Evolutionary conservation across 2,329 filamentous ascomycete genomes (phyloP).

Genomic region (Paecilomyces niveus): DNA sequence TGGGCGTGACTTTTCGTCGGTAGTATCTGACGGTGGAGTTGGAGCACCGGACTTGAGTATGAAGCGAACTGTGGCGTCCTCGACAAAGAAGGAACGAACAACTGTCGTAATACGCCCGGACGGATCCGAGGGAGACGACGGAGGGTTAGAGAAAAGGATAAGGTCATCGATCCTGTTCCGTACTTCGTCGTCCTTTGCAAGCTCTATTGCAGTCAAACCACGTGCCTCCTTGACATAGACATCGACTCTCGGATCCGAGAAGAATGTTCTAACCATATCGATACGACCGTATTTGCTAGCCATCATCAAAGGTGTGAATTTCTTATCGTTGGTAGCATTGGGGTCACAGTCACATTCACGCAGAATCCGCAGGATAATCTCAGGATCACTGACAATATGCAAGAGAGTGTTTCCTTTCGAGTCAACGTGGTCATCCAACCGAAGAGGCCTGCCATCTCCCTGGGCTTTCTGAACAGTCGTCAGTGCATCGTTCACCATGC

Average conservation of each 20-base stretch:
- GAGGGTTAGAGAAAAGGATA: slow-evolving; percentile 67
- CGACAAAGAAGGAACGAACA: slow-evolving; percentile 92
- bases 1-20: slow-evolving; percentile 45
- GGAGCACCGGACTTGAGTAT: slow-evolving; percentile 91
- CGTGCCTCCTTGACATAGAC: slow-evolving; percentile 74
- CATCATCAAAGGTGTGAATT: slow-evolving; percentile 93
- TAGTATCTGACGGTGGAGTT: slow-evolving; percentile 29
- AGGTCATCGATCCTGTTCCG: slow-evolving; percentile 94
- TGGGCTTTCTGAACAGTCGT: slow-evolving; percentile 67
- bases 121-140: slow-evolving; percentile 45
- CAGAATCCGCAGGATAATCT: slow-evolving; percentile 67
- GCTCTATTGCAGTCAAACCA: slow-evolving; percentile 86
- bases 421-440: slow-evolving; percentile 89
- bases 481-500: slow-evolving; percentile 80
- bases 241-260: slow-evolving; percentile 81
- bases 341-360: slow-evolving; percentile 87
- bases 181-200: slow-evolving; percentile 96
- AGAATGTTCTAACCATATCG: slow-evolving; percentile 84
- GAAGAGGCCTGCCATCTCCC: slow-evolving; percentile 69
- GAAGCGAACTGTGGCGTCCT: slow-evolving; percentile 87
- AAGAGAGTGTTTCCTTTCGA: slow-evolving; percentile 87
- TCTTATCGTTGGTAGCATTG: slow-evolving; percentile 91
- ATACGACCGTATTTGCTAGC: slow-evolving; percentile 96
- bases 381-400: slow-evolving; percentile 87
- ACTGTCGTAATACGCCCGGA: slow-evolving; percentile 86